Conservation (phyloP, 176 grass and related monocot species). For the Chloris gayana region DNA sequence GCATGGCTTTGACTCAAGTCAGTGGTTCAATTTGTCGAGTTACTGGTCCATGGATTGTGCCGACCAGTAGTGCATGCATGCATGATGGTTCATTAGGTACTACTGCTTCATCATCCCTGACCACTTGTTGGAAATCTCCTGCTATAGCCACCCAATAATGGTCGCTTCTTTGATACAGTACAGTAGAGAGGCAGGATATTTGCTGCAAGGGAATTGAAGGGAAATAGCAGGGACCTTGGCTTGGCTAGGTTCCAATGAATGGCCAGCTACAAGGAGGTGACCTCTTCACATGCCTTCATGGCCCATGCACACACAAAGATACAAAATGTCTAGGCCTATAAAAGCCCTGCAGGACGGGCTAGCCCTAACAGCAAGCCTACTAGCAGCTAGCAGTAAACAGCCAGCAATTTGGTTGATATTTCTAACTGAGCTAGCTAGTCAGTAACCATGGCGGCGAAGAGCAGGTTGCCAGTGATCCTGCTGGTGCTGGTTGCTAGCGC, state of each 20-base stretch:
- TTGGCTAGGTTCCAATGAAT: constrained; percentile 13
- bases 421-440: no score
- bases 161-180: no score
- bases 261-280: constrained; percentile 39
- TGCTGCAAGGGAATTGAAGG: no score
- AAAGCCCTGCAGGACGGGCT: neutral
- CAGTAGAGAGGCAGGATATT: no score
- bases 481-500: constrained; percentile 27
- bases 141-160: neutral
- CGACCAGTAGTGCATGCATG: no score
- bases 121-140: neutral
- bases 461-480: neutral
- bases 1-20: no score
- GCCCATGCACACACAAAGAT: constrained; percentile 12
- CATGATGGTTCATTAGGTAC: no score
- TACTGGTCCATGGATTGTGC: no score
- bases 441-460: neutral
- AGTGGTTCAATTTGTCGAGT: no score
- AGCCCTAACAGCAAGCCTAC: neutral
- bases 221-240: neutral
- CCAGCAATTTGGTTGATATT: no score
- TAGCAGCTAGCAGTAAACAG: no score
- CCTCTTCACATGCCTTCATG: constrained; percentile 32
- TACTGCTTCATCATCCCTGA: no score
- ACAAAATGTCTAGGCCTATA: constrained; percentile 20